Evolutionary conservation across 164 flowering plant genomes (phyloP).

Genomic region (Kingdonia uniflora): DNA sequence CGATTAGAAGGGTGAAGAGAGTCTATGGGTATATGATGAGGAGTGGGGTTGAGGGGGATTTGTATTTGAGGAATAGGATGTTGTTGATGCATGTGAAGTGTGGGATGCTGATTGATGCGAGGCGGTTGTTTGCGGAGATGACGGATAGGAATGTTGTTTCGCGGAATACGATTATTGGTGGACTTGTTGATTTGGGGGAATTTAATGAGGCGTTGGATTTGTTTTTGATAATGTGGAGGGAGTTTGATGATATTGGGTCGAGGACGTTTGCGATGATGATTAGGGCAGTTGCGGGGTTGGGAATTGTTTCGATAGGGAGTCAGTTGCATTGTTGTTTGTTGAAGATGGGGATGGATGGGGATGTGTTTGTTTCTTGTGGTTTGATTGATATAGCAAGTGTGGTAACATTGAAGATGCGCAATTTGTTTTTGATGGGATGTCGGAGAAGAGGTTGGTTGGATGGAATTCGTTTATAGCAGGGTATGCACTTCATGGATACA

Average conservation of each 20-base stretch:
- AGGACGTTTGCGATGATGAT: constrained; percentile 33
- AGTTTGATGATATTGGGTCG: constrained; percentile 30
- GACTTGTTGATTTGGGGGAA: constrained; percentile 38
- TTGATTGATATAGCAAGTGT: constrained; percentile 54
- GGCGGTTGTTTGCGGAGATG: constrained; percentile 48
- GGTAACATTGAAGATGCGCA: constrained; percentile 51
- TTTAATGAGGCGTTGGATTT: constrained; percentile 34
- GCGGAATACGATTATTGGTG: constrained; percentile 40
- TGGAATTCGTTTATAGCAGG: constrained; percentile 64
- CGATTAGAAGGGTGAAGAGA: constrained; percentile 40
- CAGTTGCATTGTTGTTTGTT: constrained; percentile 47
- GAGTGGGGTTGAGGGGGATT: constrained; percentile 34
- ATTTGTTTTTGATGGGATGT: constrained; percentile 47
- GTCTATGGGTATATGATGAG: constrained; percentile 26
- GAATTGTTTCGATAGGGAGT: constrained; percentile 24
- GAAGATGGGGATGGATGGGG: constrained; percentile 31
- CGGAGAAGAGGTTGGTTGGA: constrained; percentile 49
- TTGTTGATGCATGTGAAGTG: constrained; percentile 53
- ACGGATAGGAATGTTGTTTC: constrained; percentile 40
- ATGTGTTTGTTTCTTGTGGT: constrained; percentile 42
- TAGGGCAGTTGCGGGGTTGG: constrained; percentile 40
- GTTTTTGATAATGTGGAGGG: constrained; percentile 41
- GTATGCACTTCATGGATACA: constrained; percentile 58
- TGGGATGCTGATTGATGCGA: constrained; percentile 51
- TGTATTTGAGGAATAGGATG: constrained; percentile 42